These are phyloP conservation scores for Thelonectria olida DNA, from an alignment of 2,329 filamentous ascomycete species.

Conservation along the genomic window DNA sequence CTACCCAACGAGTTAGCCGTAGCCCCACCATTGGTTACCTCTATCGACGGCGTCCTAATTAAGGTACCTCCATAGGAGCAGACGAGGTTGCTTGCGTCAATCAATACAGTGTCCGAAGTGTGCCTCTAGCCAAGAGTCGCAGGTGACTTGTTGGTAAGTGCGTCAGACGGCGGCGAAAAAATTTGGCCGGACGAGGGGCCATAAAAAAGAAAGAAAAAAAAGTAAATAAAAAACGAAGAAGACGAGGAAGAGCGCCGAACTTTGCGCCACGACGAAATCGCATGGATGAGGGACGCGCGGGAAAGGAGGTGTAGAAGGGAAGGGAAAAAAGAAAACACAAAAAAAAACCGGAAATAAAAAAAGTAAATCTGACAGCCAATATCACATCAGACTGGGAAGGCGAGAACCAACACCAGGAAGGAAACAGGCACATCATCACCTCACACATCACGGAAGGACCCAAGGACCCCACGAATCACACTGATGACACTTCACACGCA, in stretches of 20 bases:
- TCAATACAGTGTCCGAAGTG: too few species aligned
- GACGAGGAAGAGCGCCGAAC: slow-evolving; percentile 14
- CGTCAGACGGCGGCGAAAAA: slow-evolving; percentile 23
- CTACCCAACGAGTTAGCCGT: background rate
- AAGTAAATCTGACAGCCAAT: background rate
- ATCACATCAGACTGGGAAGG: background rate
- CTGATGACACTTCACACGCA: background rate
- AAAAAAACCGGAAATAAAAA: background rate
- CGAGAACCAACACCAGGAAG: background rate
- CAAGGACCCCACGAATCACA: background rate
- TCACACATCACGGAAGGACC: too few species aligned
- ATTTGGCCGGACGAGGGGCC: slow-evolving; percentile 2
- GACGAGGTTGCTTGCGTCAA: too few species aligned
- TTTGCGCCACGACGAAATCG: background rate
- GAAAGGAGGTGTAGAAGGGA: background rate
- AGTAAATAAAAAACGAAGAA: slow-evolving; percentile 20
- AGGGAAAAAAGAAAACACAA: slow-evolving; percentile 15
- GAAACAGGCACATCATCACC: too few species aligned
- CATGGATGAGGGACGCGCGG: background rate
- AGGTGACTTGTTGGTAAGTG: slow-evolving; percentile 9
- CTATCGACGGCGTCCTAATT: background rate
- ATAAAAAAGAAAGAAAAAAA: slow-evolving; percentile 20
- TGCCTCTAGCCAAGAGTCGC: too few species aligned
- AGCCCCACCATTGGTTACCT: background rate
- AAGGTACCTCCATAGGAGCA: too few species aligned